Evolutionary conservation across 805 yeast species (phyloP), one percentile per base, ranked within the genome.

Genomic region (Pichia insulana): DNA sequence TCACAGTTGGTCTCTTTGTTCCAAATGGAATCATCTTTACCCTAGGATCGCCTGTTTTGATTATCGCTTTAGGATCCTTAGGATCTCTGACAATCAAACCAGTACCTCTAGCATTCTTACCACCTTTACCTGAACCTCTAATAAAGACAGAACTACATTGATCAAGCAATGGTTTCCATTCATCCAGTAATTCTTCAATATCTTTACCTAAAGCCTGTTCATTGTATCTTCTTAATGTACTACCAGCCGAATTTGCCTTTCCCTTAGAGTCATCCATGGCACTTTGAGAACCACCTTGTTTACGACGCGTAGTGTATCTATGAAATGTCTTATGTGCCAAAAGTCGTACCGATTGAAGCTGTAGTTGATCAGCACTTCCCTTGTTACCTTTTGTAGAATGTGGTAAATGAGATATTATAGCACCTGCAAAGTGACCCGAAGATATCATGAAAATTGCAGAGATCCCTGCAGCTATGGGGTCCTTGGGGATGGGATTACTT

Each of bases 341-440:
- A 8, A 89, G 60, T 39, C 70, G 73, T 16, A 81, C 94, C 15
- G 76, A 72, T 59, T 79, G 86, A 42, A 74, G 77, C 35, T 71
- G 66, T n/a, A 73, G 56, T 12, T 73, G 69, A 41, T 67, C 74
- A 28, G 68, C 65, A 33, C 68, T 63, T 17, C 68, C 72, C 7
- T 68, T 65, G 48, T 77, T 77, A 2, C 87, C 86, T 49, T 72
- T 73, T 2, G 73, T 69, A 32, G 67, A 68, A 39, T 67, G 65
- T 19, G 75, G 80, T 38, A 68, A 68, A 55, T 89, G 97, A 2
- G 87, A 77, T 8, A 92, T 70, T 34, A 92, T 83, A 0, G 96
- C 96, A 16, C 92, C 98, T 0, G 97, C 96, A 67, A 92, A 92
- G 64, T 92, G 97, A 34, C 98, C 98, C 35, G 97, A 97, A 13